phyloP scores from a whole-genome alignment of 768 basidiomycete species.

The Lentinus tigrinus region DNA sequence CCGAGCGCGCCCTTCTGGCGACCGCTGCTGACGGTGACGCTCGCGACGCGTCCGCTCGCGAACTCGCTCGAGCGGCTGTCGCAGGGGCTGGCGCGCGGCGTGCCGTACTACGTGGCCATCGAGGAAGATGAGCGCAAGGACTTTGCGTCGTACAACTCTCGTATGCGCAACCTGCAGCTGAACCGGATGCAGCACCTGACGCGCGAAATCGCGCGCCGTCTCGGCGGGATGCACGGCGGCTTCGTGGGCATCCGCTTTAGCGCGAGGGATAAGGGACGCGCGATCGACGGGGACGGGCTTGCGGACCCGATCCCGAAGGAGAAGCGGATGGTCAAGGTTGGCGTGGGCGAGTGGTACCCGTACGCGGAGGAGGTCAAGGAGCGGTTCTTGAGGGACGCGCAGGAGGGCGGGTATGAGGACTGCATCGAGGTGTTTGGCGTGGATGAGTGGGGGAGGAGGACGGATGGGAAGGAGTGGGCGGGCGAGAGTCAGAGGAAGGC shows the following conservation, averaged over 20 bases:
- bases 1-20: slow-evolving; percentile 36
- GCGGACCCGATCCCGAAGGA: slow-evolving; percentile 30
- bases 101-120: slow-evolving; percentile 36
- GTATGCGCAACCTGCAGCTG: slow-evolving; percentile 36
- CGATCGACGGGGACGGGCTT: slow-evolving; percentile 38
- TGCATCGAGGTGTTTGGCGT: slow-evolving; percentile 28
- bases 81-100: slow-evolving; percentile 31
- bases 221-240: slow-evolving; percentile 39
- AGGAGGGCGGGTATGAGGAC: slow-evolving; percentile 20
- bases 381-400: slow-evolving; percentile 13
- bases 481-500: neutral
- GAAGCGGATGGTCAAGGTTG: slow-evolving; percentile 34
- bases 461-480: slow-evolving; percentile 22
- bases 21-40: slow-evolving; percentile 39
- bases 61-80: slow-evolving; percentile 34
- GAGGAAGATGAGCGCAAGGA: slow-evolving; percentile 34
- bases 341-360: slow-evolving; percentile 34
- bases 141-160: slow-evolving; percentile 28
- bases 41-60: slow-evolving; percentile 43
- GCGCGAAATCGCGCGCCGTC: slow-evolving; percentile 27
- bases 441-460: slow-evolving; percentile 25
- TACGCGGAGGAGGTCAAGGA: slow-evolving; percentile 25
- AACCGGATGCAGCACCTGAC: slow-evolving; percentile 33
- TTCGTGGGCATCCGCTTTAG: slow-evolving; percentile 36
- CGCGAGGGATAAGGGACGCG: slow-evolving; percentile 31